Evolutionary conservation across 371 early-diverging fungal species (phyloP).

Genomic region (Rhizopus arrhizus): DNA sequence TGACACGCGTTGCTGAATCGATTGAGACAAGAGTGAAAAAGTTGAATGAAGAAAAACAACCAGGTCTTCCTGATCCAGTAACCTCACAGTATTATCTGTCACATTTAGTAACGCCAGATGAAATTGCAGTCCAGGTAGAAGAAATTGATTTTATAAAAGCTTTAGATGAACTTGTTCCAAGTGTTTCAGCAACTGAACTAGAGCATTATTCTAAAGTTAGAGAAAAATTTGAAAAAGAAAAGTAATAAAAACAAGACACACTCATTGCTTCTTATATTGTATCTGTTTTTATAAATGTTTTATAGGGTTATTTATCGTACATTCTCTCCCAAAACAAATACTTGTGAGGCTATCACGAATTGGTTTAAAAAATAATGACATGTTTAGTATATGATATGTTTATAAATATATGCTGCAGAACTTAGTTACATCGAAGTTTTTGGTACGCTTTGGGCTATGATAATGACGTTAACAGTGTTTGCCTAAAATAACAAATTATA

Average conservation of each 20-base stretch:
- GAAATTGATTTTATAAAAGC: conserved; percentile 85
- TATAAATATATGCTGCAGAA: too few relatives aligned
- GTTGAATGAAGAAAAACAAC: conserved; percentile 37
- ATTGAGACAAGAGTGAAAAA: conserved; percentile 70
- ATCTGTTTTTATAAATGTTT: not conserved
- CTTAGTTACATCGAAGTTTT: too few relatives aligned
- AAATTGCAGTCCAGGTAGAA: conserved; percentile 74
- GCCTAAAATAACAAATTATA: too few relatives aligned
- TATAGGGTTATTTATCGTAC: too few relatives aligned
- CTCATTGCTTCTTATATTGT: too few relatives aligned
- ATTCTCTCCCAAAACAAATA: too few relatives aligned
- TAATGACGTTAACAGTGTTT: too few relatives aligned
- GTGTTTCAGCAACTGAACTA: conserved; percentile 88
- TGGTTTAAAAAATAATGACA: too few relatives aligned
- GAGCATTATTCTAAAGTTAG: conserved; percentile 82
- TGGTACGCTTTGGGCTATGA: too few relatives aligned
- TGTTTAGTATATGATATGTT: too few relatives aligned
- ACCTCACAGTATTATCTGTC: conserved; percentile 86
- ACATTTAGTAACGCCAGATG: conserved; percentile 67
- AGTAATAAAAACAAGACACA: too few relatives aligned
- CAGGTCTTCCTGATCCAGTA: conserved; percentile 52
- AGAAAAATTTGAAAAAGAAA: conserved; percentile 57
- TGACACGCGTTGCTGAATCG: conserved; percentile 81
- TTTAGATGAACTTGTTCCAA: conserved; percentile 82
- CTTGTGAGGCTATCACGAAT: too few relatives aligned